These are phyloP conservation scores for Diaporthe citri DNA, from an alignment of 2,329 filamentous ascomycete species.

Conservation along the genomic window DNA sequence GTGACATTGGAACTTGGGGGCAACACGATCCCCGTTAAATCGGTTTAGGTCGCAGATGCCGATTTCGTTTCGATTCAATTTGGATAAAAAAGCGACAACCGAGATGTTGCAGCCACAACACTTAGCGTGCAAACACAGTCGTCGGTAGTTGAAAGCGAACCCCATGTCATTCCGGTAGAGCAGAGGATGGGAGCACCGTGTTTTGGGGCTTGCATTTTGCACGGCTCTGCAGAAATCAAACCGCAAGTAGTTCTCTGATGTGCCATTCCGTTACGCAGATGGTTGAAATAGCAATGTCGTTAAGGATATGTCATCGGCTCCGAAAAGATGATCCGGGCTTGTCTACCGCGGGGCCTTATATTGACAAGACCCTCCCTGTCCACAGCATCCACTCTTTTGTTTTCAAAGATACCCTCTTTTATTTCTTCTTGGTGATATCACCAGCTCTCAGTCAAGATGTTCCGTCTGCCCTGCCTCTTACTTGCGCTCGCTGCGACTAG, in stretches of 20 bases:
- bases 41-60: too few species aligned
- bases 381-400: neutral
- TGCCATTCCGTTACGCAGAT: neutral
- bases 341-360: neutral
- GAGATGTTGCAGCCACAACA: neutral
- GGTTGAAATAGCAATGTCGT: too few species aligned
- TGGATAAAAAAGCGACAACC: neutral
- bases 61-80: neutral
- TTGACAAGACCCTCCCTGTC: neutral
- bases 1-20: neutral
- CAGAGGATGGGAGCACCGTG: neutral
- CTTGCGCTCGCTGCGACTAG: constrained; percentile 37
- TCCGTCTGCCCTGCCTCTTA: neutral
- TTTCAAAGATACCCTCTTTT: too few species aligned
- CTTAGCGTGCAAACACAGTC: neutral
- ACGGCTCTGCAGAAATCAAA: neutral
- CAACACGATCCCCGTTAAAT: neutral
- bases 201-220: neutral
- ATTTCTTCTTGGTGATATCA: too few species aligned
- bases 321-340: neutral
- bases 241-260: neutral
- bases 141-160: neutral
- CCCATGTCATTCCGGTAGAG: neutral
- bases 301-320: too few species aligned
- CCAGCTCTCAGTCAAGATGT: neutral